Base-by-base conservation (phyloP, 345 rosid genomes). In the Boechera divaricarpa region DNA sequence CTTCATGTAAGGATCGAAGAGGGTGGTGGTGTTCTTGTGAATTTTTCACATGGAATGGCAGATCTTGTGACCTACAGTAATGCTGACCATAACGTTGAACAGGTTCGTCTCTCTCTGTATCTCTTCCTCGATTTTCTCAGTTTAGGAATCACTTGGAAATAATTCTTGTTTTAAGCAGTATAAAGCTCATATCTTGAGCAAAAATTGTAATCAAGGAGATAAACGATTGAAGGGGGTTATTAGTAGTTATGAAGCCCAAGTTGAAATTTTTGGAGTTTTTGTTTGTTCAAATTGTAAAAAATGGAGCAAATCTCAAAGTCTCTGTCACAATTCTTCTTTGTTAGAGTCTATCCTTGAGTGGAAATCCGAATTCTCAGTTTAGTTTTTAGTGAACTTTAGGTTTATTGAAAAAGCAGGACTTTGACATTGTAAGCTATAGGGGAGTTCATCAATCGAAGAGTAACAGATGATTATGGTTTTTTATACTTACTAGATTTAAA, bases 31-130 rank as follows among this genome's bases (percentile, higher is more conserved):
- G 75, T 83, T 88, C 79, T 85, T 79, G 86, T 94, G 83, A 82
- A 48, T 82, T 56, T 79, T 62, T 89, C 97, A 85, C 93, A 94
- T 94, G 97, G 98, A 94, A 92, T 94, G 98, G 98, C 95, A 90
- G 95, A 94, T 94, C 97, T 88, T 89, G 87, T 79, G 89, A 71
- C 90, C 94, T 90, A 83, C 82, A 90, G 91, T 80, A 87, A 90
- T 88, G 92, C 97, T 79, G 86, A 87, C 79, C 91, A 91, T 67
- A 90, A 90, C 85, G 70, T 83, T 84, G 91, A 89, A 76, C 97
- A 89, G 90, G 98, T 88, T 62, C 74, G 12, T 44, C 73, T 38
- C 68, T 69, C 73, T 70, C 63, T 53, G 2, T 28, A 28, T 31
- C 42, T 5, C 59, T 9, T 38, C 24, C 12, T 63, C 26, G 32